Evolutionary conservation across 805 yeast species (phyloP), one percentile per base, ranked within the genome.

Genomic region (Cyberlindnera maclurae): DNA sequence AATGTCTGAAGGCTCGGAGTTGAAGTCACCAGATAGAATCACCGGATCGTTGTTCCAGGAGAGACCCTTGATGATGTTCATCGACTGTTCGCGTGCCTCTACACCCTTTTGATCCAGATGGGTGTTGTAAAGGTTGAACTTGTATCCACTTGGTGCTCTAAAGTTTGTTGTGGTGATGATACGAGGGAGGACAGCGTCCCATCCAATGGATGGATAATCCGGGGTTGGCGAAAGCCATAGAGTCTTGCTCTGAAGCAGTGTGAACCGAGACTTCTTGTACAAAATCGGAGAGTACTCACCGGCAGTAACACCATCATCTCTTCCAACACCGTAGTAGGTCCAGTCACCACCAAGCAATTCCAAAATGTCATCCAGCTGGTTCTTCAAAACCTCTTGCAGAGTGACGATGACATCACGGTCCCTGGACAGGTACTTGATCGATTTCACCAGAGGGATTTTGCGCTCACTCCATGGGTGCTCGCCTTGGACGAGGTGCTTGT

Each of bases 171-270:
- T 47, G 3, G 67, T 62, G 3, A 64, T 65, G 13, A 68, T 63
- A 42, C 77, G 55, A 7, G 54, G 52, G 20, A 53, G 56, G 2
- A 60, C 68, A 0, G 75, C 75, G 46, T 71, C 77, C 71, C 76
- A 70, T 5, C 73, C 75, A 31, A 47, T 58, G 12, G 76, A 67
- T 1, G 81, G 78, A n/a, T 49, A 56, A 33, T 65, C 68, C 1
- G 82, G 82, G 3, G 78, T 73, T 13, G 64, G 62, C 43, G 77
- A 68, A 12, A 76, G 56, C 82, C 82, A 76, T 38, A 63, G 63
- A 9, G 73, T 67, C 15, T 67, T 63, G n/a, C 60, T 50, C 11
- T 65, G 61, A 5, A 69, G 38, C 28, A 71, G 45, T 28, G 58
- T 50, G 59, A 73, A 68, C 12, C 62, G 62, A 0, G 58, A 38